A percentile compares a stretch with the other conserved stretches of the same genome.
These are phyloP conservation scores for Fragaria iinumae DNA, from an alignment of 306 rosid genomes.

Conservation along the genomic window DNA sequence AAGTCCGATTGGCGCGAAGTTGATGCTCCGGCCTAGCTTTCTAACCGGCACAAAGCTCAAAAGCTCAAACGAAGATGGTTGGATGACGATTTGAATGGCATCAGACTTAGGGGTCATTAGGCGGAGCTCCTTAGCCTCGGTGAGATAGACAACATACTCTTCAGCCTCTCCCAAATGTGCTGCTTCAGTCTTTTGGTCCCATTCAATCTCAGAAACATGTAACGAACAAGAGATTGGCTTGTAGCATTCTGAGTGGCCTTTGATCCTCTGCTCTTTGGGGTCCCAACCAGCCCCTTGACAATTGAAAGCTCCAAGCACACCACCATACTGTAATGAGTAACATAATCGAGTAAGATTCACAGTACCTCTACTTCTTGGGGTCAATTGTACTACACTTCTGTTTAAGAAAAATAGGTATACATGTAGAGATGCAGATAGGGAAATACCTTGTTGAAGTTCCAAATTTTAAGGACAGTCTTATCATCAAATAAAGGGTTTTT, in stretches of 20 bases:
- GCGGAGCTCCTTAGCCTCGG: constrained; percentile 43
- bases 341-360: neutral
- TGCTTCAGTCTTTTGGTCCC: constrained; percentile 71
- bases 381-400: too few species aligned
- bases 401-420: neutral
- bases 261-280: constrained; percentile 51
- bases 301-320: constrained; percentile 85
- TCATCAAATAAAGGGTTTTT: constrained; percentile 72
- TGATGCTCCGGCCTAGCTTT: constrained; percentile 34
- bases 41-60: constrained; percentile 56
- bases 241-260: constrained; percentile 63
- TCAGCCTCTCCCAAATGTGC: constrained; percentile 49
- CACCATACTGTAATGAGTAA: constrained; percentile 55
- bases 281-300: constrained; percentile 98
- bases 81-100: constrained; percentile 43
- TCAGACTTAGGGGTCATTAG: constrained; percentile 47
- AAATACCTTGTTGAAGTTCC: constrained; percentile 82
- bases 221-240: constrained; percentile 50
- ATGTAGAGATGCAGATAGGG: neutral
- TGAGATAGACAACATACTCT: constrained; percentile 56
- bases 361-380: neutral
- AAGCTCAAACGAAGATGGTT: constrained; percentile 67
- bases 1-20: constrained; percentile 79
- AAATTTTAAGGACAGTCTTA: constrained; percentile 68
- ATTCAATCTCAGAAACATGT: constrained; percentile 73